Base-by-base conservation (phyloP, 805 yeast genomes). In the Candida dendrica region DNA sequence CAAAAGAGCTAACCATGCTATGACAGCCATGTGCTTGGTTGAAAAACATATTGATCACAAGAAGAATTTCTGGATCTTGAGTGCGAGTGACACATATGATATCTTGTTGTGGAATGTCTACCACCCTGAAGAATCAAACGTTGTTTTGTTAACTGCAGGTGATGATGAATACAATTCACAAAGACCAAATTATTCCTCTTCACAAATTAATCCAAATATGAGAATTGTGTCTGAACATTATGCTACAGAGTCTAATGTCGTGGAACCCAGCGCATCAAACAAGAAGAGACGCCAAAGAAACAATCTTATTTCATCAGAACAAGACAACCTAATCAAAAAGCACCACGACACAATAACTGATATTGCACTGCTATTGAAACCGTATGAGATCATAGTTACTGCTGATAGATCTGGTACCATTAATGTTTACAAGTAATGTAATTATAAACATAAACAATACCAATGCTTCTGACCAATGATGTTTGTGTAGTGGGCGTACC, bases 401-500 rank as follows among this genome's bases (percentile, higher is more conserved):
- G 87, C 66, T 3, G 95, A 85, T 49, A 63, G 87, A 42, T 70
- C 76, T 34, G 95, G 95, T 0, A 66, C 64, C 2, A 65, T 86
- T 27, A 77, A 78, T 53, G 73, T 84, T 3, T 83, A 75, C 56
- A 71, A 68, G 50, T 74, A 52, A 42, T 5, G 10, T 13, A 4
- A 32, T 15, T 15, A 17, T 32, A 16, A 32, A 15, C 19, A 32
- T 22, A 6, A 17, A 5, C 15, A 13, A 15, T n/a, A n/a, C n/a
- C n/a, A n/a, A n/a, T n/a, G 17, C 16, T 15, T 16, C 34, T 32
- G 17, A 13, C 34, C 19, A 32, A 32, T 32, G 13, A 32, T 4
- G 4, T 5, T 13, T 6, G 5, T 16, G 26, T 34, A 20, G 26
- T 34, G 26, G n/a, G 11, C 16, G 13, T 29, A 26, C 34, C 18